Conservation (phyloP, 2,329 filamentous ascomycete genomes). For the Penicillium sp. region DNA sequence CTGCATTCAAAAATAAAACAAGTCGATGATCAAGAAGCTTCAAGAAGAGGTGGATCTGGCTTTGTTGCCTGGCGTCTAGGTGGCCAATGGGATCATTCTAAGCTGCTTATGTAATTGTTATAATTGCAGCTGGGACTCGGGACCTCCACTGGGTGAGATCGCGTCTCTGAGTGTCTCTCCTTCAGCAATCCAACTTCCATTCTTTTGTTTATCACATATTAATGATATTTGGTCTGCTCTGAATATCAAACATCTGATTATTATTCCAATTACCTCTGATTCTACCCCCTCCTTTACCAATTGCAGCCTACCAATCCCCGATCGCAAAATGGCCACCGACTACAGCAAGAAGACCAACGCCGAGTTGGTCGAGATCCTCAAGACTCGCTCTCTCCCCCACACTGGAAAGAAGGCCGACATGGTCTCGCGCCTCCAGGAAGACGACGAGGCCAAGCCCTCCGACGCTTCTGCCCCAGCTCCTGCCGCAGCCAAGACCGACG, state of each 20-base stretch:
- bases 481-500: conserved; percentile 28
- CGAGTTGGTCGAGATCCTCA: conserved; percentile 50
- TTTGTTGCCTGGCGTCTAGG: background rate
- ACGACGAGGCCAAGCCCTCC: conserved; percentile 35
- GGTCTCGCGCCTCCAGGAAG: conserved; percentile 47
- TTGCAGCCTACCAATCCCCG: background rate
- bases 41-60: background rate
- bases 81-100: background rate
- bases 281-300: background rate
- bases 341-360: conserved; percentile 52
- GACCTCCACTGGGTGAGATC: background rate
- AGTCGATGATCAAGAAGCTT: background rate
- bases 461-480: conserved; percentile 22
- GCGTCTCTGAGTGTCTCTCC: background rate
- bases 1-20: background rate
- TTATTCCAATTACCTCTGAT: background rate
- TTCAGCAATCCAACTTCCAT: background rate
- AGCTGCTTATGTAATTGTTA: conserved; percentile 1
- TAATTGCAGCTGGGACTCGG: background rate
- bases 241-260: background rate
- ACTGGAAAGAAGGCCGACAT: conserved; percentile 52
- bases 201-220: conserved; percentile 2
- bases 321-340: conserved; percentile 40
- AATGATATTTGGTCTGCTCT: background rate
- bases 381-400: conserved; percentile 47